Evolutionary conservation across 2,329 filamentous ascomycete genomes (phyloP).

Genomic region (Chaetomiaceae sp.): DNA sequence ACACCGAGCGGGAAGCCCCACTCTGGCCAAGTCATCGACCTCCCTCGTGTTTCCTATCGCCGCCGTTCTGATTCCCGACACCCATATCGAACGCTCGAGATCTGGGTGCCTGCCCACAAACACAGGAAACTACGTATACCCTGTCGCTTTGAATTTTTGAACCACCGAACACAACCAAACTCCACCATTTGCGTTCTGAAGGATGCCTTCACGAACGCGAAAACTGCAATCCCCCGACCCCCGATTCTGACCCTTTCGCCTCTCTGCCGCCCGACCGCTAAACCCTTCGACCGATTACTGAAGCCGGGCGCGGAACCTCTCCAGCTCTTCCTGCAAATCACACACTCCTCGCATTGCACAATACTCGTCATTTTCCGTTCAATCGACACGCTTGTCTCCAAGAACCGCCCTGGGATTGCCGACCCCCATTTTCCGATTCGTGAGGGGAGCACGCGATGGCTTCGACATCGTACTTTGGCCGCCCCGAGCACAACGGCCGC

Average conservation of each 20-base stretch:
- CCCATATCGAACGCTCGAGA: not conserved
- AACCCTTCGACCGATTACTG: not conserved
- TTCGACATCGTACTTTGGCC: constrained; percentile 17
- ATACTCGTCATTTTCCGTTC: too few species aligned
- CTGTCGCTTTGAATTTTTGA: not conserved
- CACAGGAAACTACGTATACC: not conserved
- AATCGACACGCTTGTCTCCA: not conserved
- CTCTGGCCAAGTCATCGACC: constrained; percentile 16
- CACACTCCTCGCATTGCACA: too few species aligned
- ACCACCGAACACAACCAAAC: not conserved
- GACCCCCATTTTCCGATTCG: not conserved
- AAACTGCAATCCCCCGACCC: not conserved
- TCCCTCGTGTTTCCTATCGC: not conserved
- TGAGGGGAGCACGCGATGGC: constrained; percentile 10
- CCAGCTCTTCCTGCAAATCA: too few species aligned
- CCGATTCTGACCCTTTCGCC: not conserved
- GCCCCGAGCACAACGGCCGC: constrained; percentile 15
- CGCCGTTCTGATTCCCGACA: not conserved
- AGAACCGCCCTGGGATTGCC: not conserved
- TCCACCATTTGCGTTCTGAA: not conserved
- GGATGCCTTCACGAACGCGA: constrained; percentile 3
- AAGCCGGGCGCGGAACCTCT: too few species aligned
- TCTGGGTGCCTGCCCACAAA: not conserved
- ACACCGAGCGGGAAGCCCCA: constrained; percentile 7
- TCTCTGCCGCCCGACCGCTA: not conserved